phyloP scores from a whole-genome alignment of 75 land plant genomes.

The Pseudotsuga menziesii region DNA sequence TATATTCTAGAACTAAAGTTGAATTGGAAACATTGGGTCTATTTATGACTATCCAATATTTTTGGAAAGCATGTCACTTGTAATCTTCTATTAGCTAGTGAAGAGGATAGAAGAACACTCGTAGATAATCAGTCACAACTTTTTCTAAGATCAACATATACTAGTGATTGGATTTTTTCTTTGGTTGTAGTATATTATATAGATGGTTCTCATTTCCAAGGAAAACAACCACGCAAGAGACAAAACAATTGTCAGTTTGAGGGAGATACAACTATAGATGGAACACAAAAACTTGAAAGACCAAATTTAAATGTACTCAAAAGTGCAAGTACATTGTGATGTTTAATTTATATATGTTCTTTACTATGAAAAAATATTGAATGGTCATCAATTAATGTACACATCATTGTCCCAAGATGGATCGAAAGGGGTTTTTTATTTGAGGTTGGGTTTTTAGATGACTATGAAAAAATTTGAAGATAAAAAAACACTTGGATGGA shows the following conservation, averaged over 20 bases:
- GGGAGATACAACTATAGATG: slow-evolving; percentile 80
- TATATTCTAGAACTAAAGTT: slow-evolving; percentile 7
- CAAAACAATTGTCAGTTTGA: slow-evolving; percentile 84
- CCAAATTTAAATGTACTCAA: not conserved
- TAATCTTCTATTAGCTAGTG: not conserved
- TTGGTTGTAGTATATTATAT: slow-evolving; percentile 2
- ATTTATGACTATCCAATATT: not conserved
- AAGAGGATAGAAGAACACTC: not conserved
- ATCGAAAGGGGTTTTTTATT: slow-evolving; percentile 29
- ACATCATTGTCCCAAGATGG: slow-evolving; percentile 65
- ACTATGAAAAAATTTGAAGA: slow-evolving; percentile 21
- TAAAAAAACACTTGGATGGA: slow-evolving; percentile 40
- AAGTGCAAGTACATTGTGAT: not conserved
- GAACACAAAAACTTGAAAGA: slow-evolving; percentile 16
- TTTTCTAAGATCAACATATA: slow-evolving; percentile 57
- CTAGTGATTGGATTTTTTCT: slow-evolving; percentile 58
- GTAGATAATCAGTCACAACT: slow-evolving; percentile 9
- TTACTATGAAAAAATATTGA: slow-evolving; percentile 66
- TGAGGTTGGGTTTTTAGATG: slow-evolving; percentile 48
- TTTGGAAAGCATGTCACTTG: not conserved
- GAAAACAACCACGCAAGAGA: slow-evolving; percentile 14
- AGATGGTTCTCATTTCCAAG: slow-evolving; percentile 11
- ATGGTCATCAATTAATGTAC: slow-evolving; percentile 59
- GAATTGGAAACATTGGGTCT: not conserved
- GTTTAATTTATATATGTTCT: not conserved